Evolutionary conservation across 2,329 filamentous ascomycete species (phyloP).

Genomic region (Cordyceps cateniannulata): DNA sequence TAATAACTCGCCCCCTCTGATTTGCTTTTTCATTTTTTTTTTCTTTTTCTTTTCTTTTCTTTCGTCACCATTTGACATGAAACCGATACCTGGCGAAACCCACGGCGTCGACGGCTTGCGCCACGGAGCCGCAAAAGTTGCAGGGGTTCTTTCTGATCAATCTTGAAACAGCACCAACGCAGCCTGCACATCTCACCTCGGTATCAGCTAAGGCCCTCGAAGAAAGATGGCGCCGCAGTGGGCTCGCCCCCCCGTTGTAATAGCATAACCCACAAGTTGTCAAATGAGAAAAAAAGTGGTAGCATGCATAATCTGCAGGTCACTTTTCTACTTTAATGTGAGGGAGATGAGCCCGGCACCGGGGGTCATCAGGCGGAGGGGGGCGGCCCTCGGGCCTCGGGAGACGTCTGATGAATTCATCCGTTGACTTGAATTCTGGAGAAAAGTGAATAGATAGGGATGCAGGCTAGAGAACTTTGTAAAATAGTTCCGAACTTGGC

Average conservation of each 20-base stretch:
- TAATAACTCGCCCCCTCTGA: neutral
- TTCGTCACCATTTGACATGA: neutral
- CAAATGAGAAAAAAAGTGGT: neutral
- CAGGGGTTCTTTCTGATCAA: neutral
- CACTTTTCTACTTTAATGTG: neutral
- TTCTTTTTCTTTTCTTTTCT: neutral
- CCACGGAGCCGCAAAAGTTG: neutral
- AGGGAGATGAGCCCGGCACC: neutral
- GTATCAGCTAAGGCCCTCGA: neutral
- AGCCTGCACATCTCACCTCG: neutral
- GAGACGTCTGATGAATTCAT: neutral
- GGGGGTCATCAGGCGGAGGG: neutral
- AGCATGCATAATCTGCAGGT: neutral
- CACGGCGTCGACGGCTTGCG: neutral
- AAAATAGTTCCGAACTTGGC: neutral
- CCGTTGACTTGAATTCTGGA: neutral
- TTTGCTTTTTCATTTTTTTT: neutral
- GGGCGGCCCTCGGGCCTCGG: neutral
- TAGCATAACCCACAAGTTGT: neutral
- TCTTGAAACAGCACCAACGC: neutral
- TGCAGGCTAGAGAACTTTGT: neutral
- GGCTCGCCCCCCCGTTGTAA: neutral
- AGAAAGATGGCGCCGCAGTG: neutral
- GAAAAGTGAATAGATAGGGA: neutral
- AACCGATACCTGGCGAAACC: constrained; percentile 2